Base-by-base conservation (phyloP, 495 filamentous ascomycete genomes). In the Aspergillus sclerotiicarbonarius region DNA sequence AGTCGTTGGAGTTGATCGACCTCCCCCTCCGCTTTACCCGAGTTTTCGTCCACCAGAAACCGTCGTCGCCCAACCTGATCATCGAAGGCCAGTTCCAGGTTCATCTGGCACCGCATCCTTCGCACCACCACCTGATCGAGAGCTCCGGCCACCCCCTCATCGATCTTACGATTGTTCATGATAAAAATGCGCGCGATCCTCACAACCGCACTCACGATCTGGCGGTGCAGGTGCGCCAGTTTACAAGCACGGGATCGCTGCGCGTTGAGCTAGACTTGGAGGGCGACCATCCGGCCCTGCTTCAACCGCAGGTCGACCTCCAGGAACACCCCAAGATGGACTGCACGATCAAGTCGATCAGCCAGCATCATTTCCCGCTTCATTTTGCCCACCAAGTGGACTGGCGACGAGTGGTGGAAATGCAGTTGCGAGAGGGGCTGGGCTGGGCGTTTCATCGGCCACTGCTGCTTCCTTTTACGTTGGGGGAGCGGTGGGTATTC, bases 351-450 rank as follows among this genome's bases (percentile, higher is more conserved):
- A 32, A 39, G 19, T 46, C 55, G 10, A 52, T 62, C 51, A 62
- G 60, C 46, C 60, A 58, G 19, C 60, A 58, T 33, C 60, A 62
- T 35, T 62, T 62, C 25, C 55, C 60, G 2, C 54, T 62, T 16
- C 60, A 62, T 25, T 58, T 62, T 51, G 51, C 60, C 12, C 60
- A 62, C 32, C 55, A 58, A 8, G 47, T 62, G 32, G 60, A 62
- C 52, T 62, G 60, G 60, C 55, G 55, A 5, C 51, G 45, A 31
- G 51, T 58, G 19, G 60, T 62, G 47, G 56, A 58, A 19, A 54
- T 45, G 55, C 60, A 62, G 37, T 54, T 62, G 19, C 60, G 60
- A 8, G 60, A 58, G 49, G 60, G 60, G 35, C 29, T 62, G 35
- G 55, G 55, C 19, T 53, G 60, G 51, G 56, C 55, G 13, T 62